A percentile compares a stretch with the other conserved stretches of the same genome.
Conservation (phyloP, 306 rosid genomes). For the Prunus persica region Prunus_persica_NCBIv2 NC_034010.1:21363501-21364000, state of each 20-base stretch:
- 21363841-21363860: neutral
- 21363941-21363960: too few species aligned
- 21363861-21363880: neutral
- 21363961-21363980: too few species aligned
- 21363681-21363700: neutral
- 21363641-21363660: neutral
- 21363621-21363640: neutral
- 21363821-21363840: too few species aligned
- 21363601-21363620: neutral
- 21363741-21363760: too few species aligned
- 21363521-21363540: neutral
- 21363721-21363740: too few species aligned
- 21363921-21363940: too few species aligned
- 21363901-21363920: too few species aligned
- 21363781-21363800: neutral
- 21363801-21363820: neutral
- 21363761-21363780: too few species aligned
- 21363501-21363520: neutral
- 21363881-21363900: neutral
- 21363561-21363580: too few species aligned
- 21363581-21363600: neutral
- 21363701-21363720: neutral
- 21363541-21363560: neutral
- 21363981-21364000: too few species aligned
- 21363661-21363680: neutral